These are phyloP conservation scores for Phaeolepiota aurea DNA, from an alignment of 768 basidiomycete genomes.

Conservation along the genomic window DNA sequence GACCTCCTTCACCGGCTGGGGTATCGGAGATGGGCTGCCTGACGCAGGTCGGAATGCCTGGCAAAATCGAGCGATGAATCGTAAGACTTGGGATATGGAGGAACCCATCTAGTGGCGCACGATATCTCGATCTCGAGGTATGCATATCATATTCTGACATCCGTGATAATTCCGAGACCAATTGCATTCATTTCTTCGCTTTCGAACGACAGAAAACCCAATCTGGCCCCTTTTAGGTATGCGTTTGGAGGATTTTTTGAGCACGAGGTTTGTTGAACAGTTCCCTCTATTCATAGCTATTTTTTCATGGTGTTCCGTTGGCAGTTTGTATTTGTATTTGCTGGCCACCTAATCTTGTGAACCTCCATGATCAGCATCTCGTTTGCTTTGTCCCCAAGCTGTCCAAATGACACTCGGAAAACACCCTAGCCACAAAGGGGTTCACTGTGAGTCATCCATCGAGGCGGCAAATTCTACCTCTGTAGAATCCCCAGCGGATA, in stretches of 20 bases:
- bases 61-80: slow-evolving; percentile 20
- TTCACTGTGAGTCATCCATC: slow-evolving; percentile 62
- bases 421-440: slow-evolving; percentile 55
- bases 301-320: slow-evolving; percentile 53
- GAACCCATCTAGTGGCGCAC: slow-evolving; percentile 20
- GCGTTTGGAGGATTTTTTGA: slow-evolving; percentile 5
- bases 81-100: slow-evolving; percentile 34
- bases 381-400: slow-evolving; percentile 34
- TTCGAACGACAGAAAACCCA: slow-evolving; percentile 39
- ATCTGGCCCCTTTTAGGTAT: slow-evolving; percentile 64
- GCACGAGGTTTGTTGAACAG: neutral
- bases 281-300: slow-evolving; percentile 32
- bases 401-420: slow-evolving; percentile 57
- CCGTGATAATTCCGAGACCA: slow-evolving; percentile 56
- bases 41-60: slow-evolving; percentile 12
- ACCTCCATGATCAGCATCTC: slow-evolving; percentile 63
- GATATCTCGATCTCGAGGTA: slow-evolving; percentile 16
- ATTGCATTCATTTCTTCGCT: slow-evolving; percentile 61
- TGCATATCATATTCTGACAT: slow-evolving; percentile 44
- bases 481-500: slow-evolving; percentile 42
- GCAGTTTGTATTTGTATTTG: neutral
- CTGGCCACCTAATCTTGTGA: slow-evolving; percentile 31
- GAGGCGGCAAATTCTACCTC: slow-evolving; percentile 51
- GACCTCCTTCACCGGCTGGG: slow-evolving; percentile 35
- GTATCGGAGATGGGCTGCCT: slow-evolving; percentile 28